phyloP scores from a whole-genome alignment of 441 rosid species.

The Pelargonium fulgidum region DNA sequence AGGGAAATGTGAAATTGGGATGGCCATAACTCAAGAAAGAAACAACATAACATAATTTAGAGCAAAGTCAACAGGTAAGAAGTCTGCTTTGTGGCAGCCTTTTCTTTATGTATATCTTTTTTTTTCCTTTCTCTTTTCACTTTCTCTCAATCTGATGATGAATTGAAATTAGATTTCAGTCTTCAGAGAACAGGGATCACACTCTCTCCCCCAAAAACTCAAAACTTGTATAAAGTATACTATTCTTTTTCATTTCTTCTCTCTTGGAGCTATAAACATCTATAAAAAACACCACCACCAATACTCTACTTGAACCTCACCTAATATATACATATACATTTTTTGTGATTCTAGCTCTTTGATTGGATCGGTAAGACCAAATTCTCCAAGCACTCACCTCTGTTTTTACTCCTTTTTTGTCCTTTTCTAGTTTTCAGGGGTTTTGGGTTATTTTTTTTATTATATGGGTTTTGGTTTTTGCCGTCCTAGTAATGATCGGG shows the following conservation, averaged over 20 bases:
- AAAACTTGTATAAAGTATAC: too few relatives aligned
- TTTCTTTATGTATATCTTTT: not conserved
- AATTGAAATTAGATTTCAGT: slow-evolving; percentile 18
- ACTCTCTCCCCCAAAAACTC: not conserved
- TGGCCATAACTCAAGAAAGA: too few relatives aligned
- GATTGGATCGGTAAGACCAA: slow-evolving; percentile 26
- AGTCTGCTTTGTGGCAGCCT: slow-evolving; percentile 26
- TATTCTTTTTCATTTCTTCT: too few relatives aligned
- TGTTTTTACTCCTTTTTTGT: slow-evolving; percentile 12
- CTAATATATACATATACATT: too few relatives aligned
- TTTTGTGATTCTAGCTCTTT: slow-evolving; percentile 11
- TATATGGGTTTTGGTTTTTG: not conserved
- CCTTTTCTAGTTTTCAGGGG: slow-evolving; percentile 9
- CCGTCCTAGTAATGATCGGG: slow-evolving; percentile 7
- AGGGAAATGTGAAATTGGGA: too few relatives aligned
- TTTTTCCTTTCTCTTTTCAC: not conserved
- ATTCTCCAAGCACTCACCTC: slow-evolving; percentile 27
- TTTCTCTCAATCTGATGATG: slow-evolving; percentile 18
- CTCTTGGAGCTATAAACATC: too few relatives aligned
- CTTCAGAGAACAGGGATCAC: slow-evolving; percentile 19
- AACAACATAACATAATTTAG: too few relatives aligned
- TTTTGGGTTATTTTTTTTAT: slow-evolving; percentile 12
- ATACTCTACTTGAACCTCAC: not conserved
- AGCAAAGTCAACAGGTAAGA: slow-evolving; percentile 27
- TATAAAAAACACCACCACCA: not conserved